Percentiles rank a stretch among this genome's conserved stretches.
Evolutionary conservation across 805 yeast genomes (phyloP).

Genomic region (Henningerozyma blattae): DNA sequence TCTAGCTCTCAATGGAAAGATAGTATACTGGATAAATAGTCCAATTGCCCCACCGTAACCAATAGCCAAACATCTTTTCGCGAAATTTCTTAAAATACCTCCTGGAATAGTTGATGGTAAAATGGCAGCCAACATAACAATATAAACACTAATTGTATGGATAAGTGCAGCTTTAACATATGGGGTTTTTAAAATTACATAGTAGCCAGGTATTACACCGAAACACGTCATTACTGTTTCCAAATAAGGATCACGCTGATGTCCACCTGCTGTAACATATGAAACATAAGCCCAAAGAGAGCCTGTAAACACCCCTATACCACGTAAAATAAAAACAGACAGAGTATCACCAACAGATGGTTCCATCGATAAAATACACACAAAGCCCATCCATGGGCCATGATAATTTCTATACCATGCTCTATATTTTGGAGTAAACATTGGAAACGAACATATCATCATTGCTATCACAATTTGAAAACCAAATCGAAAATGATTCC

Average conservation of each 20-base stretch:
- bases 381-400: slow-evolving; percentile 45
- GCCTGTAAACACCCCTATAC: slow-evolving; percentile 36
- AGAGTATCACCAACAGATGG: slow-evolving; percentile 41
- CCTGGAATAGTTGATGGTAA: slow-evolving; percentile 28
- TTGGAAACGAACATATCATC: slow-evolving; percentile 38
- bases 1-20: slow-evolving; percentile 39
- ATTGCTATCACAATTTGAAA: slow-evolving; percentile 34
- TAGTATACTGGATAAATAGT: slow-evolving; percentile 30
- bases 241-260: slow-evolving; percentile 30
- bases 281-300: slow-evolving; percentile 39
- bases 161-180: slow-evolving; percentile 41
- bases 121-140: slow-evolving; percentile 35
- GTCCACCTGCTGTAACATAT: slow-evolving; percentile 33
- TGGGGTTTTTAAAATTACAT: slow-evolving; percentile 33
- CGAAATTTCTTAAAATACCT: slow-evolving; percentile 32
- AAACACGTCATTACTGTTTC: slow-evolving; percentile 31
- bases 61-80: slow-evolving; percentile 38
- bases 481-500: slow-evolving; percentile 33
- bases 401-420: slow-evolving; percentile 36
- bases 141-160: slow-evolving; percentile 33
- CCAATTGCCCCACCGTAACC: slow-evolving; percentile 40
- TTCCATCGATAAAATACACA: slow-evolving; percentile 36
- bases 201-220: slow-evolving; percentile 36
- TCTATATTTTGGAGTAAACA: slow-evolving; percentile 35
- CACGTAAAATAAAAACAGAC: slow-evolving; percentile 34